Evolutionary conservation across 129 eudicot genomes (phyloP), one percentile per base, ranked within the genome.

Genomic region (Tagetes patula): DNA sequence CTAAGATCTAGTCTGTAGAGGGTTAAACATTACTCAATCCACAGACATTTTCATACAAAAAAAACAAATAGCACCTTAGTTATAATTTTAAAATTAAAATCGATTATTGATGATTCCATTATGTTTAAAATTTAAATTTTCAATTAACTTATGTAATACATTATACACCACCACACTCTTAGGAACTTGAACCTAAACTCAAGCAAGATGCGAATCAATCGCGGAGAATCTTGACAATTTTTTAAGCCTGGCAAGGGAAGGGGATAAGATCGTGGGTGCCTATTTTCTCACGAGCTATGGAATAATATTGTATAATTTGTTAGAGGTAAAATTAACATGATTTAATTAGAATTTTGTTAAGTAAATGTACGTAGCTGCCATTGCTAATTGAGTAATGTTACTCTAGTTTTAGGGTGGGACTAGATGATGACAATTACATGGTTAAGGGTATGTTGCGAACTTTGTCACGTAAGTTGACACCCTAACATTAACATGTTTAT

Each of bases 131-230:
- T 1, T 7, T 31, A 8, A 54, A 3, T 54, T 20, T 56, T 8
- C 5, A 20, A 55, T 30, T 7, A 55, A 30, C 10, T 49, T 50
- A 55, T 30, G 1, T 31, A 8, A 31, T 8, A 20, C 33, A 55
- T 53, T 53, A 55, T 3, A 54, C 61, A 54, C 30, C 36, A 54
- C 61, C 61, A 54, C 37, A 54, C 14, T 55, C 6, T 32, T 58
- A 58, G 67, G 43, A 61, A 37, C 45, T 61, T 61, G 45, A 36
- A 36, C 67, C 20, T 10, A 62, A 62, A 62, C 67, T 8, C 67
- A 62, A 62, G 67, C 67, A 62, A 62, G 46, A 62, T 62, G 46
- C 46, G 67, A 62, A 62, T 37, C 32, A 62, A 62, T 62, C 2
- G 43, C 2, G 43, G 8, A 62, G 67, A 62, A 36, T 62, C 30